These are phyloP conservation scores for Garcia nutans DNA, from an alignment of 345 rosid species.

Conservation along the genomic window DNA sequence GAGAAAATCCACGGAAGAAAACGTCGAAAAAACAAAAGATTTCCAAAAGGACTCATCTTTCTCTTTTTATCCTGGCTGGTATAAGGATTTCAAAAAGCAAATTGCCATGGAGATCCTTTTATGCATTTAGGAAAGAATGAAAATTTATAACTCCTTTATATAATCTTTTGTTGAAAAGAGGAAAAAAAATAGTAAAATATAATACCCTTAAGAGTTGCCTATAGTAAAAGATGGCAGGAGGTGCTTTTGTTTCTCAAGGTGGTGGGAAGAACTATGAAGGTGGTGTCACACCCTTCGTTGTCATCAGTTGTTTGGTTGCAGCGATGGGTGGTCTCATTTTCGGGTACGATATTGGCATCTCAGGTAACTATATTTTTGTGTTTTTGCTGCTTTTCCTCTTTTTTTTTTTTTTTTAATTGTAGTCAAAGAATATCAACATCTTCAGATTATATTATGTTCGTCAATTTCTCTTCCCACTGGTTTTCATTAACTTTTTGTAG, in stretches of 20 bases:
- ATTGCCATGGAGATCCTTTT: background rate
- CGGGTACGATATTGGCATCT: constrained; percentile 82
- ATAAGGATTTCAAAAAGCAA: background rate
- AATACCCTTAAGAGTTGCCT: background rate
- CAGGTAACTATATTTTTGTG: constrained; percentile 38
- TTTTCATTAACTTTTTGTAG: constrained; percentile 22
- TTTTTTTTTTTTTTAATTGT: too few species aligned
- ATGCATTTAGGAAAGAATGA: background rate
- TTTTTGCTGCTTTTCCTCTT: too few species aligned
- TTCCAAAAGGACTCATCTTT: background rate
- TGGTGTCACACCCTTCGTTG: constrained; percentile 53
- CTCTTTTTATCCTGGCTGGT: background rate
- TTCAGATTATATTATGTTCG: too few species aligned
- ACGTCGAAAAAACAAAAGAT: background rate
- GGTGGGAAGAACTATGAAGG: constrained; percentile 45
- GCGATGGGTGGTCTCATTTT: constrained; percentile 87
- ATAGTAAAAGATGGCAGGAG: constrained; percentile 48
- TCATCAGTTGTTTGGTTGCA: constrained; percentile 67
- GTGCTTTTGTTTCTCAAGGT: constrained; percentile 40
- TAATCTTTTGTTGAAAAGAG: background rate
- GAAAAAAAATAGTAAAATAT: background rate
- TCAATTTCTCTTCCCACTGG: too few species aligned
- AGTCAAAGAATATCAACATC: too few species aligned
- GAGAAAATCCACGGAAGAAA: background rate
- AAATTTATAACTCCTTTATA: background rate